Evolutionary conservation across 495 filamentous ascomycete genomes (phyloP), one percentile per base, ranked within the genome.

Genomic region (Daldinia concentrica): DNA sequence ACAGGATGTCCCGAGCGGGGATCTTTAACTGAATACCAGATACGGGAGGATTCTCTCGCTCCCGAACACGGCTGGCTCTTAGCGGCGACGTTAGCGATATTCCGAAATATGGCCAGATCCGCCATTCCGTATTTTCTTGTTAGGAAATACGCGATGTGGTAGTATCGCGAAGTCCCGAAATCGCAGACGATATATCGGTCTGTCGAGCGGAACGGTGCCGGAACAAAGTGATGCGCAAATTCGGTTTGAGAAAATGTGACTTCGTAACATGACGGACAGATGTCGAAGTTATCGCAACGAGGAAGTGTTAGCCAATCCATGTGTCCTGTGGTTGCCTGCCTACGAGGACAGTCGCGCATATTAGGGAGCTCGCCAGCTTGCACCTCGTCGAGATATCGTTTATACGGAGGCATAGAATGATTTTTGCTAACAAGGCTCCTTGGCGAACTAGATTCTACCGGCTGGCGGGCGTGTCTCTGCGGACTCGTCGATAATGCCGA

Each of bases 61-160:
- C 80, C 82, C 6, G 76, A 68, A 39, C 83, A 85, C 8, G 78
- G 77, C 29, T 77, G 75, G 24, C 74, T 62, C 30, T 77, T 73
- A 0, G 76, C 72, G 14, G 76, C 75, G 51, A 83, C 74, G n/a
- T 75, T 76, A 6, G 81, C 79, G 39, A 85, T 75, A 26, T 68
- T 72, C 22, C 78, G 74, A 17, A 85, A 68, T 1, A 85, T 69
- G 3, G 75, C 75, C 51, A 85, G 41, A 41, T 85, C 83, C 6
- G 72, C 67, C 27, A 74, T 76, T 2, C 67, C 50, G 26, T 82
- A 72, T 61, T 84, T 83, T 11, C 76, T 59, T 9, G 80, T 83
- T 59, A 85, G 72, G 22, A 82, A 74, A 59, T 76, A 85, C 3
- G 83, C 83, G 43, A 85, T 83, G 52, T 80, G 80, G 59, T 83